A percentile compares a stretch with the other conserved stretches of the same genome.
phyloP scores from a whole-genome alignment of 2,329 filamentous ascomycete genomes.

The Cordyceps cicadae region DNA sequence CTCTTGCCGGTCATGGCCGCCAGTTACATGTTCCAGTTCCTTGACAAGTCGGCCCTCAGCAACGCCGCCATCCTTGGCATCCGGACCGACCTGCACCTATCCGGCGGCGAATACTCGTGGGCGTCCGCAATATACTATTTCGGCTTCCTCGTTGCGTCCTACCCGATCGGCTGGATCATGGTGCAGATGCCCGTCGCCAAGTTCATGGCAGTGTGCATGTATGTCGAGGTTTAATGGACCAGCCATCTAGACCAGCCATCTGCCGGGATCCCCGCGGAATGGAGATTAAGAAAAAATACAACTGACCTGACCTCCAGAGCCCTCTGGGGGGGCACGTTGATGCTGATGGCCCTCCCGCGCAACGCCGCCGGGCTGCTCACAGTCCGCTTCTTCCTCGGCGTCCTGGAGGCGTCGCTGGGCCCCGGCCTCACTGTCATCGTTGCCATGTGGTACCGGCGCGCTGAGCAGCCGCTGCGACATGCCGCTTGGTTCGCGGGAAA shows the following conservation, averaged over 20 bases:
- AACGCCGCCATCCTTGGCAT: constrained; percentile 44
- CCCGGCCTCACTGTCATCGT: no score
- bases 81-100: constrained; percentile 34
- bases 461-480: no score
- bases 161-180: constrained; percentile 19
- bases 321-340: no score
- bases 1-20: constrained; percentile 43
- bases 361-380: no score
- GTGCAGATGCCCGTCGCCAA: constrained; percentile 21
- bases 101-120: constrained; percentile 45
- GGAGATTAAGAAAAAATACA: no score
- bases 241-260: no score
- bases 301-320: no score
- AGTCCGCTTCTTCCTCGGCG: no score
- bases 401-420: no score
- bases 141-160: constrained; percentile 34
- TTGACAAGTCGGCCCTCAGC: constrained; percentile 51
- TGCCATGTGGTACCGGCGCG: no score
- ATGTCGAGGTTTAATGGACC: constrained; percentile 9
- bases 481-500: no score
- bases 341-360: no score
- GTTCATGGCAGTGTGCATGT: constrained; percentile 18
- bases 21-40: constrained; percentile 51
- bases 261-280: not conserved
- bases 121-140: constrained; percentile 43